Base-by-base conservation (phyloP, 768 basidiomycete species). In the Infundibulicybe gibba region DNA sequence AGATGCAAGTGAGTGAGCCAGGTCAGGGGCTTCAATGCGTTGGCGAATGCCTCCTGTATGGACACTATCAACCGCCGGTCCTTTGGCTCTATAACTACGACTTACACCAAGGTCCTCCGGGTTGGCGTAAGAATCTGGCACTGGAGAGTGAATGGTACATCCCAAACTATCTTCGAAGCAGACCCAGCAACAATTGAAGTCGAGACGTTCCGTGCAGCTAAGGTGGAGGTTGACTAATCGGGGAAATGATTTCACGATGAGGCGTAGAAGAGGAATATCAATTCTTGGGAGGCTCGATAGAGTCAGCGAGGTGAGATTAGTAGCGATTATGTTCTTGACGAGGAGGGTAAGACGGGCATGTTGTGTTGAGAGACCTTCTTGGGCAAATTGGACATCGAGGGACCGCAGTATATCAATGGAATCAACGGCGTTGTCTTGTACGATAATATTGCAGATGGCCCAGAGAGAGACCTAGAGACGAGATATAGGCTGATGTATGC, bases 151-250 rank as follows among this genome's bases (percentile, higher is more conserved):
- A 3, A 72, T 49, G 19, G 72, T 71, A 42, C 71, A 68, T 8
- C 65, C 71, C 19, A 79, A 65, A 41, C 77, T 81, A 37, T 85
- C 83, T 62, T 81, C 80, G 49, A 80, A 80, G 58, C 86, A 88
- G 39, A 58, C 54, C 72, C 79, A 80, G 59, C 85, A 88, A 57
- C 82, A 85, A 43, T 63, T 67, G 21, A 70, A 56, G 47, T 80
- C 75, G 39, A 87, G 65, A 33, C 80, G 71, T 50, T 83, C 81
- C 5, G 78, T 75, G 49, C 78, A 80, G 54, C 77, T 80, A 41
- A 87, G 65, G 50, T 77, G 68, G 11, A 88, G 73, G 42, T 69
- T 62, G 2, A 49, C 46, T 38, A 88, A 62, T 20, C 51, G 57
- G 32, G 76, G 74, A 43, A 85, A 79, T 2, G 60, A 60, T 13